These are phyloP conservation scores for Ophiostoma novo-ulmi DNA, from an alignment of 2,329 filamentous ascomycete species.

Conservation along the genomic window DNA sequence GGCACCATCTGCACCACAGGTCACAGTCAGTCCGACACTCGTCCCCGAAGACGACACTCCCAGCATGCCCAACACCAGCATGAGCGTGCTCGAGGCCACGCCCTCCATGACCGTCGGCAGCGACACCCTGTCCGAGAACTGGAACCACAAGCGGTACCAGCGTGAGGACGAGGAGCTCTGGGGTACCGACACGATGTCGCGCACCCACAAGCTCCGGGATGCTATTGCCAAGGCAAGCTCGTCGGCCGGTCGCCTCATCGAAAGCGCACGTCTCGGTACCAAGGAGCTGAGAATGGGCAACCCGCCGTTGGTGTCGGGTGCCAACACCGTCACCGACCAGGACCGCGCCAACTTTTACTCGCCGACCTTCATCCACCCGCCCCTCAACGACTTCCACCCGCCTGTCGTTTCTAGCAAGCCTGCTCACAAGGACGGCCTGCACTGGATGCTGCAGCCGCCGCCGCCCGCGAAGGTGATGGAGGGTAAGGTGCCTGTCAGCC, in stretches of 20 bases:
- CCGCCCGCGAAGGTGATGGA: conserved; percentile 89
- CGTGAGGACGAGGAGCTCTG: conserved; percentile 83
- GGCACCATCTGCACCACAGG: not conserved
- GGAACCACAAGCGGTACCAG: conserved; percentile 76
- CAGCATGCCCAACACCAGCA: conserved; percentile 41
- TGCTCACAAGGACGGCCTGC: conserved; percentile 62
- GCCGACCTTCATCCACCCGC: conserved; percentile 55
- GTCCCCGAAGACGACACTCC: conserved; percentile 27
- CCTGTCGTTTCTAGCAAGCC: conserved; percentile 75
- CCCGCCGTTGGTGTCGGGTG: not conserved
- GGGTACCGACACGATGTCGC: conserved; percentile 55
- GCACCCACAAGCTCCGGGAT: conserved; percentile 53
- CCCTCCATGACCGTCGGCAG: conserved; percentile 34
- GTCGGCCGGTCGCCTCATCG: conserved; percentile 51
- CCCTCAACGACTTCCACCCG: conserved; percentile 80
- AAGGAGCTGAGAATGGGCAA: conserved; percentile 36
- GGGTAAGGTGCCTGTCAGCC: conserved; percentile 67
- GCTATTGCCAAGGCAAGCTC: conserved; percentile 53
- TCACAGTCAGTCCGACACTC: conserved; percentile 39
- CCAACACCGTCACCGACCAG: conserved; percentile 40
- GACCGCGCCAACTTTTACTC: conserved; percentile 55
- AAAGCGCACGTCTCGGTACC: conserved; percentile 43
- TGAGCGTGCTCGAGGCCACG: conserved; percentile 34
- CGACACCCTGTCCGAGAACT: conserved; percentile 47
- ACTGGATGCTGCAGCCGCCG: conserved; percentile 90